These are phyloP conservation scores for Nicotiana tomentosiformis DNA, from an alignment of 257 asterid genomes.

Conservation along the genomic window DNA sequence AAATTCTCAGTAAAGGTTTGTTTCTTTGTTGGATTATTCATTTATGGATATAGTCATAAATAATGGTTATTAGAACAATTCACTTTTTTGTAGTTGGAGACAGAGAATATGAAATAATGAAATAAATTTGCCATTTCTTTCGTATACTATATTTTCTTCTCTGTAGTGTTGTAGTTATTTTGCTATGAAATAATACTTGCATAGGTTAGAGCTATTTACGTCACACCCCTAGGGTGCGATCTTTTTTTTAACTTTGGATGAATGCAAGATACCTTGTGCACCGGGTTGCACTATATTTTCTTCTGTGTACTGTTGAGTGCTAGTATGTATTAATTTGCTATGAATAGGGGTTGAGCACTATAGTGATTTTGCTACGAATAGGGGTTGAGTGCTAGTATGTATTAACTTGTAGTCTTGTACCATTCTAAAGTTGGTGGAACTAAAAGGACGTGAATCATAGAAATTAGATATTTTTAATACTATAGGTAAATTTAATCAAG, in stretches of 20 bases:
- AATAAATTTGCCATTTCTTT: constrained; percentile 5
- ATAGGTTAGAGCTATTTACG: no score
- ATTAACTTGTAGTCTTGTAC: neutral
- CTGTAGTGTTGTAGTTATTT: neutral
- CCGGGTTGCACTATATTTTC: neutral
- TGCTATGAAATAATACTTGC: neutral
- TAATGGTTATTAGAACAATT: neutral
- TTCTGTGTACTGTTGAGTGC: neutral
- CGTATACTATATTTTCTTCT: neutral
- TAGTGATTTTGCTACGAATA: neutral
- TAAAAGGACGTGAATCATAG: neutral
- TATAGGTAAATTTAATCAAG: neutral
- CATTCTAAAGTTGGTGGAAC: neutral
- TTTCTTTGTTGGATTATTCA: constrained; percentile 4
- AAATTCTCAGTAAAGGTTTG: constrained; percentile 16
- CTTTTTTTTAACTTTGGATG: fast-evolving
- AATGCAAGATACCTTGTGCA: no score
- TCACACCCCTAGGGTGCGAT: no score
- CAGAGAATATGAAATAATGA: constrained; percentile 11
- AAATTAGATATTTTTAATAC: neutral
- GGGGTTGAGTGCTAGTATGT: neutral
- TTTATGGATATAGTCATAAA: constrained; percentile 8
- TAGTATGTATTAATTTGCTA: neutral
- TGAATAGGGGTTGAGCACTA: neutral
- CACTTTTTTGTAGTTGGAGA: constrained; percentile 7